Evolutionary conservation across 371 early-diverging fungal species (phyloP), one percentile per base, ranked within the genome.

Genomic region (Mortierella sp.): DNA sequence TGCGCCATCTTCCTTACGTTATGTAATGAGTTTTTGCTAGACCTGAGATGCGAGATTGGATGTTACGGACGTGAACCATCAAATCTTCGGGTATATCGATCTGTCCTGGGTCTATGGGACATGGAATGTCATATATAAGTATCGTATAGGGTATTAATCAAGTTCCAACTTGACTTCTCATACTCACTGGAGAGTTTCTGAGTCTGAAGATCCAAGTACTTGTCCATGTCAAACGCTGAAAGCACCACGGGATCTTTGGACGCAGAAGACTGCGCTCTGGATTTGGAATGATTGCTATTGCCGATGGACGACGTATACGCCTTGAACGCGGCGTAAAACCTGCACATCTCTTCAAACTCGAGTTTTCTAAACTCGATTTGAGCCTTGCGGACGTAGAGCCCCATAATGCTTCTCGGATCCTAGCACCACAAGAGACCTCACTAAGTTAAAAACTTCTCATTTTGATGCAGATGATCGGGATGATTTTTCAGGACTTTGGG

Each of bases 381-480:
- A 5, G 81, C 80, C 50, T 71, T 71, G 1, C 82, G 67, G 19
- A 82, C 65, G 28, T 78, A 82, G 1, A 82, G 46, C 18, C 82
- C 82, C 21, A 82, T 54, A 7, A 73, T 53, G 39, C 82, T 82
- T 21, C 58, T 41, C 21, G 66, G 67, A 24, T 61, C 60, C 80
- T 80, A 56, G 0, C 27, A 16, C 28, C 24, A 49, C n/a, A n/a
- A n/a, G n/a, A n/a, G n/a, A n/a, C n/a, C n/a, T n/a, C n/a, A n/a
- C n/a, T n/a, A n/a, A n/a, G n/a, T n/a, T n/a, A n/a, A n/a, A n/a
- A n/a, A n/a, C n/a, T n/a, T 26, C 26, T 26, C 49, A 21, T 26
- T 21, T 8, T 41, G 26, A 42, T 28, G 26, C 3, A 31, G 5
- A 30, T 38, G n/a, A n/a, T n/a, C n/a, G n/a, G n/a, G n/a, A n/a